Evolutionary conservation across 805 yeast genomes (phyloP), one percentile per base, ranked within the genome.

Genomic region (Zygosaccharomyces kombuchaensis): DNA sequence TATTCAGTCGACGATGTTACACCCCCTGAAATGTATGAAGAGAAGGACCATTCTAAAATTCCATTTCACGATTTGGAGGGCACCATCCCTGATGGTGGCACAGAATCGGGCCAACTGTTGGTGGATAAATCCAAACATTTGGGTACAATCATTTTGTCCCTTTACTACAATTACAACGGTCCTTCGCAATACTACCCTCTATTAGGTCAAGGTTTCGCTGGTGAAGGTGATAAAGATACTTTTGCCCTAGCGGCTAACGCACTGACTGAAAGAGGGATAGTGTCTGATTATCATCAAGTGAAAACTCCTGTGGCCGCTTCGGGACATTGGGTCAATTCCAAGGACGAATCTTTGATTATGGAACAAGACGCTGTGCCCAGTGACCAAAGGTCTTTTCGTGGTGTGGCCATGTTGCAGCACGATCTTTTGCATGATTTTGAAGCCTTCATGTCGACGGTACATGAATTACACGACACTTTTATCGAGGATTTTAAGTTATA

Each of bases 221-320:
- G 90, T 13, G 84, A 83, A 62, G 90, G 90, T 45, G 91, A 84
- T 59, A 84, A 84, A 58, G 90, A 84, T 52, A 82, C 90, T 0
- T 83, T 84, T 57, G 76, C 78, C 16, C 76, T 82, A 1, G 87
- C 86, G 0, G 82, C 86, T 1, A 69, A 72, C 31, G 82, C 68
- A 0, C 56, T 74, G 57, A 52, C 63, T 0, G 72, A 77, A 2
- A 41, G 30, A 12, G 48, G 43, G 2, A 13, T 38, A 6, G 43
- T 9, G 9, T 38, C 40, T 22, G 26, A 34, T 16, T 78, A 68
- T 61, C 75, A 72, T 61, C 87, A 81, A 60, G 72, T 75, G 4
- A 62, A 65, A 45, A 55, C 65, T 1, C 59, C 61, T 22, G 68
- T 71, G 0, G 58, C 59, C 8, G 62, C 72, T 2, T 61, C 69